A percentile compares a stretch with the other conserved stretches of the same genome.
Conservation (phyloP, 2,329 filamentous ascomycete species). For the Colletotrichum chrysophilum region DNA sequence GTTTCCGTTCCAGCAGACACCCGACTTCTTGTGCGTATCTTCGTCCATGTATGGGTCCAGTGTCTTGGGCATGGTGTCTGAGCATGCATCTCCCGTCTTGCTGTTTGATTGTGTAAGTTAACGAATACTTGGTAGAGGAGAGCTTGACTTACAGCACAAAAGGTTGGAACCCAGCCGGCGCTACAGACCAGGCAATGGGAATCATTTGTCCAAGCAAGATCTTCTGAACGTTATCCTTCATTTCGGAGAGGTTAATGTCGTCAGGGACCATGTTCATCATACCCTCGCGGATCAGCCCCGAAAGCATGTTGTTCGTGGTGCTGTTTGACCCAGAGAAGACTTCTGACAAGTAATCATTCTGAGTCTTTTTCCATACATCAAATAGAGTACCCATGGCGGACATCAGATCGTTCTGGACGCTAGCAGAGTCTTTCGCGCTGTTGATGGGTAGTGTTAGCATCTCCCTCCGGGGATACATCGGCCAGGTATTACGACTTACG, state of each 20-base stretch:
- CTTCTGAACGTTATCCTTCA: background rate
- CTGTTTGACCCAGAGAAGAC: background rate
- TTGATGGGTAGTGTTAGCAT: too few species aligned
- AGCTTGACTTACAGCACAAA: slow-evolving; percentile 1
- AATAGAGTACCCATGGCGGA: background rate
- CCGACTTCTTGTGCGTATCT: background rate
- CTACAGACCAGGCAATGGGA: background rate
- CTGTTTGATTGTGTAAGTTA: background rate
- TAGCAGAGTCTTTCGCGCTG: background rate
- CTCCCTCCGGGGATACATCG: too few species aligned
- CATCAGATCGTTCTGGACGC: background rate
- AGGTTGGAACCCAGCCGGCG: background rate
- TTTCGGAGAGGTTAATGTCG: background rate
- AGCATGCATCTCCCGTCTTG: background rate
- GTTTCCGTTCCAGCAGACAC: slow-evolving; percentile 2
- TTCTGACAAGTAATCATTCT: background rate
- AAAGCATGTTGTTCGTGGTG: background rate
- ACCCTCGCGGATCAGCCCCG: background rate
- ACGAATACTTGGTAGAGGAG: too few species aligned
- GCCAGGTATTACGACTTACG: background rate
- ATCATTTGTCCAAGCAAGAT: slow-evolving; percentile 6
- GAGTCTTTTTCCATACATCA: slow-evolving; percentile 8
- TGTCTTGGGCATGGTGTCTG: background rate
- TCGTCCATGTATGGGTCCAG: background rate
- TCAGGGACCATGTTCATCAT: slow-evolving; percentile 6